Evolutionary conservation across 2,329 filamentous ascomycete genomes (phyloP).

Genomic region (Pseudomassariella vexata): DNA sequence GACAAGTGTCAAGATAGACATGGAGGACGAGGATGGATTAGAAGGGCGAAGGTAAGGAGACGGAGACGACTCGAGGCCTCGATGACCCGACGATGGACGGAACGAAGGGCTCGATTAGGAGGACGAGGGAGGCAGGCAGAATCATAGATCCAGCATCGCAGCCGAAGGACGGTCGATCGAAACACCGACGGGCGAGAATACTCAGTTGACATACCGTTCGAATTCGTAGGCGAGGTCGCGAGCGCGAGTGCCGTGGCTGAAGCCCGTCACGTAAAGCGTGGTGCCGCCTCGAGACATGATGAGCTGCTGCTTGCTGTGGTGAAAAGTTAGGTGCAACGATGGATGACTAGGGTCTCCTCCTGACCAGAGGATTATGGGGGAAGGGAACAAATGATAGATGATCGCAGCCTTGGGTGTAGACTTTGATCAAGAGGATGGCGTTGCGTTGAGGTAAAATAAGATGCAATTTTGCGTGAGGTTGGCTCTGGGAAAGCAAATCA

Average conservation of each 20-base stretch:
- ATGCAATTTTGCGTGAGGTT: no score
- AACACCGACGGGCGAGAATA: slow-evolving; percentile 42
- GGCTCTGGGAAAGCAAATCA: no score
- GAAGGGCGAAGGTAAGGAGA: slow-evolving; percentile 23
- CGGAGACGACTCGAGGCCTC: slow-evolving; percentile 34
- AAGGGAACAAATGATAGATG: no score
- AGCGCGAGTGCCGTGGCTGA: slow-evolving; percentile 96
- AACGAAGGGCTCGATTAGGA: slow-evolving; percentile 11
- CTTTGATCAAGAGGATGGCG: no score
- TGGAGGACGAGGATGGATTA: slow-evolving; percentile 24
- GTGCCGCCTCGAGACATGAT: slow-evolving; percentile 88
- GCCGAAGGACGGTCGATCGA: slow-evolving; percentile 38
- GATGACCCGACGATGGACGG: slow-evolving; percentile 24
- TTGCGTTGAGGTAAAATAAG: no score
- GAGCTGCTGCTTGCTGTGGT: slow-evolving; percentile 9
- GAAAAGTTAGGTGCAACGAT: no score
- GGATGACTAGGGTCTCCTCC: no score
- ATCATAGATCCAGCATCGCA: slow-evolving; percentile 36
- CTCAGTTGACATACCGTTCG: slow-evolving; percentile 90
- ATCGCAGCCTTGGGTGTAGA: no score
- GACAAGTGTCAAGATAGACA: slow-evolving; percentile 27
- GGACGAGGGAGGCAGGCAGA: slow-evolving; percentile 27
- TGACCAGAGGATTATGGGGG: no score
- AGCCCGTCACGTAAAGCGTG: slow-evolving; percentile 97
- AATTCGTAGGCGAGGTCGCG: slow-evolving; percentile 99